Percentiles rank a stretch among this genome's conserved stretches.
phyloP scores from a whole-genome alignment of 2,329 filamentous ascomycete genomes.

The Elsinoe necatrix region DNA sequence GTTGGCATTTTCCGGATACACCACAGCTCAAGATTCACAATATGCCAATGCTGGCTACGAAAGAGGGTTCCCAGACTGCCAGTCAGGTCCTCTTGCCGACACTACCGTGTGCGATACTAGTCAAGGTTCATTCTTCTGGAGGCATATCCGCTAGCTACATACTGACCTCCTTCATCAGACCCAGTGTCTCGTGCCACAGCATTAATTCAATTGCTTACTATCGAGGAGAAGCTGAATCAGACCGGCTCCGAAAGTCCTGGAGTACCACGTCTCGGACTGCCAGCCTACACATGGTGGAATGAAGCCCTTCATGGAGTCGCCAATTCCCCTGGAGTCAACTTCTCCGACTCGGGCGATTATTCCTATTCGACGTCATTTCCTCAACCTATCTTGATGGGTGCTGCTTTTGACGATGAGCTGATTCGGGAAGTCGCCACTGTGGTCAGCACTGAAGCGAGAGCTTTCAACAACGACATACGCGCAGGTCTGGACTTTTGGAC shows the following conservation, averaged over 20 bases:
- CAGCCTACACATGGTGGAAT: conserved; percentile 53
- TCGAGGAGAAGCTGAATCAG: conserved; percentile 49
- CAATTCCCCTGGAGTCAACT: conserved; percentile 46
- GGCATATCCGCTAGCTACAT: neutral
- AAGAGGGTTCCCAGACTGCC: conserved; percentile 41
- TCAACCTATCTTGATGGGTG: conserved; percentile 53
- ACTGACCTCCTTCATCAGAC: conserved; percentile 18
- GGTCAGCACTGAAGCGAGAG: conserved; percentile 53
- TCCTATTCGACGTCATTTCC: conserved; percentile 58
- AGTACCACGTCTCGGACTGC: conserved; percentile 48
- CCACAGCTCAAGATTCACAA: conserved; percentile 9
- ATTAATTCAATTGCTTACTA: conserved; percentile 42
- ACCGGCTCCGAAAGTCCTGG: conserved; percentile 44
- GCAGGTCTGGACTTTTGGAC: conserved; percentile 55
- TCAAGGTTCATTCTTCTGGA: conserved; percentile 24
- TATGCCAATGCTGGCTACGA: conserved; percentile 10
- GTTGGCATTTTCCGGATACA: conserved; percentile 12
- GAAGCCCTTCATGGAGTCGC: conserved; percentile 50
- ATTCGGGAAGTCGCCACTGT: conserved; percentile 49
- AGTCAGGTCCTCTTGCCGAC: conserved; percentile 40
- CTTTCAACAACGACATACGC: conserved; percentile 53
- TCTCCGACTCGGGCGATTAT: conserved; percentile 45
- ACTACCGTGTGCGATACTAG: conserved; percentile 44
- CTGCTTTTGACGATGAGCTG: conserved; percentile 56
- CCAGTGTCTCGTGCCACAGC: conserved; percentile 37